Base-by-base conservation (phyloP, 257 asterid species). In the Gynochthodes officinalis region DNA sequence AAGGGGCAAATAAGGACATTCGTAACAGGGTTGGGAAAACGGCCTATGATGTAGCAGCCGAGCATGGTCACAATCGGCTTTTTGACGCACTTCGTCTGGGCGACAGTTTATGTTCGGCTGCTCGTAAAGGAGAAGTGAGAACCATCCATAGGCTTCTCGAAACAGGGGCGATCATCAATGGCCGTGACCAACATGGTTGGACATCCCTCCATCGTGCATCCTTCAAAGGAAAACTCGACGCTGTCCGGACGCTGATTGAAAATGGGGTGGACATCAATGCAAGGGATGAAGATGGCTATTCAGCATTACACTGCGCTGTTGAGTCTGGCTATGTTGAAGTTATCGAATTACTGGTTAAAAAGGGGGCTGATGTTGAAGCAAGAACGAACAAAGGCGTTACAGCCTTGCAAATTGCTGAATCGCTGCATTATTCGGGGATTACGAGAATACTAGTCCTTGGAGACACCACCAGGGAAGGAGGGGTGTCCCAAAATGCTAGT, bases 181-280 rank as follows among this genome's bases (percentile, higher is more conserved):
- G 96, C 0, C 84, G 90, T 0, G 96, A 91, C 44, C 96, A 88
- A 32, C 82, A 88, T 11, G 93, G 96, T 3, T 91, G 96, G 95
- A 89, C 89, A 0, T 90, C 88, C 10, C 82, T 91, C 30, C 97
- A 91, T 65, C 60, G 97, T 25, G 93, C 95, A 0, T 83, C 91
- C 4, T 89, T 89, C 48, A 91, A 89, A 74, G 95, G 97, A 37
- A 69, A 83, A 4, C 50, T 75, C 0, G 96, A 91, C 15, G 89
- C 80, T 8, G 88, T 77, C 12, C 75, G 88, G 52, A 75, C 80
- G 15, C 72, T 89, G 13, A 74, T 89, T 2, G 95, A 86, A 40
- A 85, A 83, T 57, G 96, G 95, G 0, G 78, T 82, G 13, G 96
- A 89, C 12, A 65, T 84, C 3, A 79, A 88, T 48, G 90, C 88